Percentiles rank a stretch among this genome's conserved stretches.
Conservation (phyloP, 208 protist genomes). For the Acanthamoeba culbertsoni region DNA sequence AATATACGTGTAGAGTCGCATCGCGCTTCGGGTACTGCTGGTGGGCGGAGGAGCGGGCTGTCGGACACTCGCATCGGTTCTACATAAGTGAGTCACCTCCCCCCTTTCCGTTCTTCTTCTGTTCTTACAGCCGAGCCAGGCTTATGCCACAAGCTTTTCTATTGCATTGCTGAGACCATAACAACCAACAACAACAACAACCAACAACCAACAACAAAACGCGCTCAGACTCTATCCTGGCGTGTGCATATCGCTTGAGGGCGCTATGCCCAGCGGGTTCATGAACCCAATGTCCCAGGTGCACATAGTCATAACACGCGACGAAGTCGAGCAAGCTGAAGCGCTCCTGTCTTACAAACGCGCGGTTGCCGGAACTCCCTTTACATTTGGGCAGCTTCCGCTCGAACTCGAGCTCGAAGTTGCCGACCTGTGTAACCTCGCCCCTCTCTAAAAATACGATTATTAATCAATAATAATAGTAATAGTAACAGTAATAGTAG, state of each 20-base stretch:
- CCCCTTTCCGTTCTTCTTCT: neutral
- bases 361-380: neutral
- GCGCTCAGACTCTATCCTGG: neutral
- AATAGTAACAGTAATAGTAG: too few species aligned
- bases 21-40: neutral
- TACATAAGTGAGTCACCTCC: neutral
- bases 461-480: too few species aligned
- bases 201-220: too few species aligned
- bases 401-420: conserved; percentile 8
- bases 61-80: neutral
- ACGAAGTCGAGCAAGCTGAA: neutral
- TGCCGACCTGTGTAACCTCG: neutral
- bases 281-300: neutral
- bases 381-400: neutral
- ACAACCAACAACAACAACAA: too few species aligned
- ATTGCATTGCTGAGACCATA: too few species aligned
- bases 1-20: neutral
- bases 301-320: conserved; percentile 1
- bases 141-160: too few species aligned
- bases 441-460: too few species aligned
- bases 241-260: conserved; percentile 11
- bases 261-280: neutral
- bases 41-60: neutral
- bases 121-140: neutral
- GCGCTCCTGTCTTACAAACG: neutral